Evolutionary conservation across 345 rosid genomes (phyloP).

Genomic region (Gynandropsis gynandra): DNA sequence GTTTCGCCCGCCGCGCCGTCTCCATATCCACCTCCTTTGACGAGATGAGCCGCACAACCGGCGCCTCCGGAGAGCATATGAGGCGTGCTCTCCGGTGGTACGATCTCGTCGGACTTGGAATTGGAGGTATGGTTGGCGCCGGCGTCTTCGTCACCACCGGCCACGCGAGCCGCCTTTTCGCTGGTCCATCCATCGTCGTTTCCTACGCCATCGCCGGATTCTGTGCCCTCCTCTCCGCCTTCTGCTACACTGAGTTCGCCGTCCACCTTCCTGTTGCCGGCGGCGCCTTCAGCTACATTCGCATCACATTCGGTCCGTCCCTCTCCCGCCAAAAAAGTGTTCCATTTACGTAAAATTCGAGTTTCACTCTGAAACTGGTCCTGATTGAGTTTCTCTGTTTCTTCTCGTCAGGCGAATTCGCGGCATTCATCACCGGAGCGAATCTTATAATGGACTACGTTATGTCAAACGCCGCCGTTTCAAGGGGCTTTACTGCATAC

Average conservation of each 20-base stretch:
- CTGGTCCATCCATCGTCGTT: conserved; percentile 74
- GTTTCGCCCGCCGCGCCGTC: conserved; percentile 58
- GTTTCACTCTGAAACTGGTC: conserved; percentile 12
- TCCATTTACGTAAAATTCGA: conserved; percentile 3
- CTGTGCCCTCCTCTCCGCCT: conserved; percentile 90
- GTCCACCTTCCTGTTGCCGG: conserved; percentile 99
- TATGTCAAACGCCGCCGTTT: conserved; percentile 92
- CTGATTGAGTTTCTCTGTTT: background rate
- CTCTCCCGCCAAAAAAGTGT: conserved; percentile 19
- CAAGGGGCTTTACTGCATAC: conserved; percentile 68
- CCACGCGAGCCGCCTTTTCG: conserved; percentile 41
- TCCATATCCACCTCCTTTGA: conserved; percentile 68
- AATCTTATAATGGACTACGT: conserved; percentile 82
- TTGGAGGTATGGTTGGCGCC: conserved; percentile 96
- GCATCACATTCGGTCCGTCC: conserved; percentile 70
- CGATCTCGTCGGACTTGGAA: conserved; percentile 71
- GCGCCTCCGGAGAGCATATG: conserved; percentile 64
- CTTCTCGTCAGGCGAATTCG: conserved; percentile 53
- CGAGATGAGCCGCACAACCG: conserved; percentile 58
- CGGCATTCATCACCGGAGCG: conserved; percentile 79
- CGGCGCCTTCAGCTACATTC: conserved; percentile 88
- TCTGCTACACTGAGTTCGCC: conserved; percentile 97
- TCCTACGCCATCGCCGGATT: conserved; percentile 92
- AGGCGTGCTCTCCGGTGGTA: conserved; percentile 69
- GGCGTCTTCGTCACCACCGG: conserved; percentile 87